Evolutionary conservation across 345 rosid genomes (phyloP), one percentile per base, ranked within the genome.

Genomic region (Syzygium jambos): DNA sequence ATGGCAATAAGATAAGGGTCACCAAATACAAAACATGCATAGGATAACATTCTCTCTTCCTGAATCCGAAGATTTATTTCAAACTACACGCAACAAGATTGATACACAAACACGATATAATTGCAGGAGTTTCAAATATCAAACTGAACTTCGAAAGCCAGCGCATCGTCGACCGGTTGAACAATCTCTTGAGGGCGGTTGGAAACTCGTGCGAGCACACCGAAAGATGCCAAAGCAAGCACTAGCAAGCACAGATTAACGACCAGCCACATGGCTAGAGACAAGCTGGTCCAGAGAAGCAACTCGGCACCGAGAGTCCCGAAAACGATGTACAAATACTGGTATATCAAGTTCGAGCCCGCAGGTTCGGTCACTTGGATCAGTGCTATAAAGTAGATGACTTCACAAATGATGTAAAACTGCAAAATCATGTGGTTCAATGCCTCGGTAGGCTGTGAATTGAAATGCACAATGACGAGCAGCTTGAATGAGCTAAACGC

Each of bases 391-490:
- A 57, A 5, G 10, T 57, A 57, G 10, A 57, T 57, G 63, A 10
- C 29, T 57, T 57, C 63, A 0, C 29, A 57, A 23, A 10, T 23
- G 29, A 57, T 23, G 29, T 57, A 57, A 1, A 57, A 23, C 14
- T 57, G 0, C 29, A 57, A 0, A 4, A 9, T 0, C 63, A 57
- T 0, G 5, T 9, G 6, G 2, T 0, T 56, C 12, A 4, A 12
- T 0, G 0, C 25, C 1, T 5, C 3, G 0, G 0, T 0, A 56
- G 25, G 1, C 0, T 56, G n/a, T 0, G n/a, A 57, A 57, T 57
- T 57, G 63, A 23, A 57, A 57, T 23, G 61, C 1, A n/a, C 0
- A 1, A 56, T 23, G 1, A 22, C 13, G 6, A 56, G n/a, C 0
- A 56, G 5, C 13, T 56, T 56, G 61, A 56, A 4, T 0, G 12